Base-by-base conservation (phyloP, 75 land plant genomes). In the Adiantum capillusveneris region DNA sequence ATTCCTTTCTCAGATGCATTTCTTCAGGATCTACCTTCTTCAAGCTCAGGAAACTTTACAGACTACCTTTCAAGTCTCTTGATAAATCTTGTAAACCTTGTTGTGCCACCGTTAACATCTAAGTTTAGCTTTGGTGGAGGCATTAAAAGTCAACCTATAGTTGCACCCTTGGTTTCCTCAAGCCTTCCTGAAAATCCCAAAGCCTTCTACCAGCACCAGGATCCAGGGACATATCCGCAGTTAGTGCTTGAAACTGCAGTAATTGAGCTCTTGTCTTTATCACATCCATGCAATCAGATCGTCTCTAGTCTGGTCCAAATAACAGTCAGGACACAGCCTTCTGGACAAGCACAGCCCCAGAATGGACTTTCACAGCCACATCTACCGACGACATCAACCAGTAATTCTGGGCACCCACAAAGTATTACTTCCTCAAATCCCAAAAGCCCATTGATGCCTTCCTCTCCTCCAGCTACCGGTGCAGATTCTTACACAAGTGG, bases 1-100 rank as follows among this genome's bases (percentile, higher is more conserved):
- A 86, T 90, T 39, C 99, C 99, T 25, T 84, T 88, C 46, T 84
- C 99, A 2, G 92, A 90, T 56, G 84, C 91, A 41, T 95, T 95
- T 57, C 83, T 81, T 6, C 84, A 78, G 62, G 75, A 79, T 63
- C 65, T 90, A 25, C 50, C 72, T 31, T 69, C 79, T 7, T 29
- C 84, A 18, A 80, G 74, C 71, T 63, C 88, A 48, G 80, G 68
- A 19, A 59, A 62, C 20, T 73, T 79, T 59, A 59, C 64, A 46
- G 99, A 95, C 50, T 95, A 95, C 60, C 86, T 86, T 60, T 77
- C 77, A 11, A 86, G 77, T 65, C 80, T 95, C 6, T 65, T 95
- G 22, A 48, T 90, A 61, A 81, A 85, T 29, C 81, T 95, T 43
- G 88, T 95, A 45, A 84, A 84, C 78, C 79, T 87, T 69, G 88